Evolutionary conservation across 108 stramenopile genomes (phyloP).

Genomic region (Nannochloropsis salina): DNA sequence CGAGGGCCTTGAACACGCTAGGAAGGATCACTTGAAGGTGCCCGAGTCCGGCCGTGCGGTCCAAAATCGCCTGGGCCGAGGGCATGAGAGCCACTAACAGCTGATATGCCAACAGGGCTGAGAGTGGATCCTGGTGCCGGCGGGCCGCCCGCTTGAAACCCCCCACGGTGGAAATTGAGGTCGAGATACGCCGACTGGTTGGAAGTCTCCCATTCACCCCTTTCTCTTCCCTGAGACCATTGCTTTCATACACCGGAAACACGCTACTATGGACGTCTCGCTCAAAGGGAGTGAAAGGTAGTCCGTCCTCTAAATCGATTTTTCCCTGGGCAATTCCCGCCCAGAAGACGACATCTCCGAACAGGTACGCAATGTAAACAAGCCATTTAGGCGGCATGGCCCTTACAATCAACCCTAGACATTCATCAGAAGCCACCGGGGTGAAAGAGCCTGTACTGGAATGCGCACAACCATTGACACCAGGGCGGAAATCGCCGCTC

Average conservation of each 20-base stretch:
- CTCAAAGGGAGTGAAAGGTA: neutral
- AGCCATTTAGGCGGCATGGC: neutral
- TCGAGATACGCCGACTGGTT: neutral
- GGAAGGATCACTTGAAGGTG: neutral
- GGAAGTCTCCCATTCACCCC: neutral
- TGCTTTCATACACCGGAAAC: too few species aligned
- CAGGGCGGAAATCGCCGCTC: neutral
- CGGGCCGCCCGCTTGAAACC: neutral
- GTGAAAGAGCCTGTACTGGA: neutral
- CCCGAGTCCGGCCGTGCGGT: neutral
- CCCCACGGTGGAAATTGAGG: neutral
- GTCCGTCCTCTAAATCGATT: neutral
- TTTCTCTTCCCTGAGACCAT: neutral
- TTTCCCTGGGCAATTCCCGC: neutral
- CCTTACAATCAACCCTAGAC: neutral
- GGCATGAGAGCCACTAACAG: neutral
- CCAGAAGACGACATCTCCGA: neutral
- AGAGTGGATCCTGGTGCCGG: neutral
- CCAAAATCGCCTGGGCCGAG: neutral
- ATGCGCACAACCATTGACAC: neutral
- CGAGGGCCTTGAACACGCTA: neutral
- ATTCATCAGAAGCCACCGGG: neutral
- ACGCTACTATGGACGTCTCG: neutral
- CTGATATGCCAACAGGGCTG: neutral
- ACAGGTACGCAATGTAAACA: neutral